Percentiles rank a stretch among this genome's conserved stretches.
Evolutionary conservation across 1,284 basidiomycete species (phyloP).

Genomic region (Cystobasidium sp.): DNA sequence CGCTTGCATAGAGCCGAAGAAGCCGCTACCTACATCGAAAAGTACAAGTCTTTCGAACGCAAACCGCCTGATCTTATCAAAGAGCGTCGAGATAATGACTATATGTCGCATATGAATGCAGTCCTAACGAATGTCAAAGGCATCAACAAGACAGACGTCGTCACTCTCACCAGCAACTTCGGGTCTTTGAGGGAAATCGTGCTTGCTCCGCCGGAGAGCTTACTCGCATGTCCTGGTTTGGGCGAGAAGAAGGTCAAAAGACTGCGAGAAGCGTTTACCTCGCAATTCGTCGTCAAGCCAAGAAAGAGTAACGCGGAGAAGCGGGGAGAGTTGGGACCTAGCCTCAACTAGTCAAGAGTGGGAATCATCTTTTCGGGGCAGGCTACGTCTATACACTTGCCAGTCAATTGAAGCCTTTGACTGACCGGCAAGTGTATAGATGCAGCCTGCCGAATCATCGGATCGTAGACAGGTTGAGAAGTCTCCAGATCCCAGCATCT

Average conservation of each 20-base stretch:
- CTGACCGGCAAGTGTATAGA: too few species aligned
- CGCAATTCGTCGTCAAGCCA: constrained; percentile 58
- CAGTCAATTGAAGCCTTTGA: too few species aligned
- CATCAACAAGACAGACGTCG: constrained; percentile 96
- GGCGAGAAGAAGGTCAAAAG: constrained; percentile 89
- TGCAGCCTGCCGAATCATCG: too few species aligned
- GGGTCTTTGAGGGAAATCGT: constrained; percentile 84
- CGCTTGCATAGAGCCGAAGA: constrained; percentile 67
- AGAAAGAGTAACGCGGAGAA: constrained; percentile 42
- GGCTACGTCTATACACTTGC: too few species aligned
- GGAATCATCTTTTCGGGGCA: neutral
- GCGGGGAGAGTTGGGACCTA: constrained; percentile 33
- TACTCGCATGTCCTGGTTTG: constrained; percentile 86
- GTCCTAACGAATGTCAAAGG: constrained; percentile 87
- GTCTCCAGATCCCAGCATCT: too few species aligned
- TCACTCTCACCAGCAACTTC: constrained; percentile 88
- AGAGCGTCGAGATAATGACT: constrained; percentile 87
- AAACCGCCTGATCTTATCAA: constrained; percentile 92
- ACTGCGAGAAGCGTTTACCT: constrained; percentile 62
- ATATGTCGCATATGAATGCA: constrained; percentile 77
- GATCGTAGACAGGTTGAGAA: too few species aligned
- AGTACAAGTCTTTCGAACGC: constrained; percentile 91
- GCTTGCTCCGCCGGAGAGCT: constrained; percentile 70
- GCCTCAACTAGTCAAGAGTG: constrained; percentile 39
- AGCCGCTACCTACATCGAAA: constrained; percentile 86